A percentile compares a stretch with the other conserved stretches of the same genome.
Evolutionary conservation across 345 rosid species (phyloP).

Genomic region (Citrus glauca): DNA sequence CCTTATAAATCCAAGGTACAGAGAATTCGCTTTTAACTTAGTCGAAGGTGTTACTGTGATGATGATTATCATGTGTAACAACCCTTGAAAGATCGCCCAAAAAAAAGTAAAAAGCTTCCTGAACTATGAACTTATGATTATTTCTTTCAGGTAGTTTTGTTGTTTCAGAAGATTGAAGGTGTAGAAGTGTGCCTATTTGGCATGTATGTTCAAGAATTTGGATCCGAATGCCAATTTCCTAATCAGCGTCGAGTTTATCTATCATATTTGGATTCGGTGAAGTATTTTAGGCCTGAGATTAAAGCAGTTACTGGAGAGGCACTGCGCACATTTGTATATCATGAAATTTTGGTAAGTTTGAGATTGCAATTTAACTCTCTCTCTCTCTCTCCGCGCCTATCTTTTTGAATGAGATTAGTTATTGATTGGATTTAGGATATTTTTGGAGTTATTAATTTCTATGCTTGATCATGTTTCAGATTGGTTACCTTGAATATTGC

Average conservation of each 20-base stretch:
- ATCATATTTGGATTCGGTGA: slow-evolving; percentile 96
- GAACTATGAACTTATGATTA: slow-evolving; percentile 3
- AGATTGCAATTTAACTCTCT: background rate
- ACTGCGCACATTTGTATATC: slow-evolving; percentile 94
- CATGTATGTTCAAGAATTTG: slow-evolving; percentile 99
- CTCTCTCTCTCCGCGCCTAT: background rate
- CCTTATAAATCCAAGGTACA: slow-evolving; percentile 94
- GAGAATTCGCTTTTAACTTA: slow-evolving; percentile 9
- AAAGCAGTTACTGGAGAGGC: slow-evolving; percentile 94
- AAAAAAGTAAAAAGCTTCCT: background rate
- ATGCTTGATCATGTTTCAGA: slow-evolving; percentile 44
- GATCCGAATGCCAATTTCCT: slow-evolving; percentile 86
- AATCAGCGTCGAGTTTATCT: slow-evolving; percentile 98
- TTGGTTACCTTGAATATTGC: slow-evolving; percentile 98
- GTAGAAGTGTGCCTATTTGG: slow-evolving; percentile 99
- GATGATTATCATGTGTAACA: slow-evolving; percentile 1
- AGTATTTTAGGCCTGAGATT: slow-evolving; percentile 94
- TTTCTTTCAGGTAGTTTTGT: slow-evolving; percentile 72
- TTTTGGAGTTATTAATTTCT: slow-evolving; percentile 6
- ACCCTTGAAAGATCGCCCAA: background rate
- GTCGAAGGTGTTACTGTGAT: slow-evolving; percentile 7
- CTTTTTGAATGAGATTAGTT: background rate
- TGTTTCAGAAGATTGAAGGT: slow-evolving; percentile 99
- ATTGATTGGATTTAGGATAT: background rate
- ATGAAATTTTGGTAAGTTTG: slow-evolving; percentile 81